Percentiles rank a stretch among this genome's conserved stretches.
These are phyloP conservation scores for Glycine tomentella DNA, from an alignment of 306 rosid genomes.

Conservation along the genomic window DNA sequence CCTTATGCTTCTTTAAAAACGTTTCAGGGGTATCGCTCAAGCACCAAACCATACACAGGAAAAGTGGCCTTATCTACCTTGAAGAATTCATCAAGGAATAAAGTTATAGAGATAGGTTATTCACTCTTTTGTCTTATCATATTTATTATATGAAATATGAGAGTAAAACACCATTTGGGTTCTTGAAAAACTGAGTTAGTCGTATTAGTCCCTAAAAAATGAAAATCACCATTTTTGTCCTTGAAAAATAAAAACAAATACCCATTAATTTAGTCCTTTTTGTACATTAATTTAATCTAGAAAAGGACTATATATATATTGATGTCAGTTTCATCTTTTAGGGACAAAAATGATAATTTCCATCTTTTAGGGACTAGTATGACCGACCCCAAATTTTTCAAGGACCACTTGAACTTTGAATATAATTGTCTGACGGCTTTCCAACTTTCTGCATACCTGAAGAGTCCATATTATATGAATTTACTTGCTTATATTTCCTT, in stretches of 20 bases:
- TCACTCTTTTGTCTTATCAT: slow-evolving; percentile 29
- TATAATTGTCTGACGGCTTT: slow-evolving; percentile 29
- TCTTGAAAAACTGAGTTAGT: not conserved
- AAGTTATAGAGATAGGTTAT: slow-evolving; percentile 80
- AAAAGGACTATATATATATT: too few species aligned
- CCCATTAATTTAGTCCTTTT: too few species aligned
- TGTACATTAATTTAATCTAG: too few species aligned
- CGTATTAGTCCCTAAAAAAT: not conserved
- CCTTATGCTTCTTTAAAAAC: slow-evolving; percentile 28
- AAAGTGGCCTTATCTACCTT: slow-evolving; percentile 69
- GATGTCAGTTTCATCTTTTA: too few species aligned
- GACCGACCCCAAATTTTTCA: not conserved
- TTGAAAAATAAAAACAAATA: not conserved
- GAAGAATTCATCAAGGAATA: slow-evolving; percentile 85
- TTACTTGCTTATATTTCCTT: slow-evolving; percentile 22
- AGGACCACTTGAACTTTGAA: not conserved
- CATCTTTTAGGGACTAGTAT: not conserved
- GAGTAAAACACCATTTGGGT: not conserved
- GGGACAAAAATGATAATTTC: too few species aligned
- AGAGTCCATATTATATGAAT: slow-evolving; percentile 34
- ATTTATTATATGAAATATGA: slow-evolving; percentile 24
- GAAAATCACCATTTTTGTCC: not conserved
- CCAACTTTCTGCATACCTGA: slow-evolving; percentile 26
- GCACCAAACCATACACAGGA: slow-evolving; percentile 72
- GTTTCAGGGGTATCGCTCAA: slow-evolving; percentile 78